These are phyloP conservation scores for Paraurostyla sp. DNA, from an alignment of 73 alveolate genomes.

Conservation along the genomic window DNA sequence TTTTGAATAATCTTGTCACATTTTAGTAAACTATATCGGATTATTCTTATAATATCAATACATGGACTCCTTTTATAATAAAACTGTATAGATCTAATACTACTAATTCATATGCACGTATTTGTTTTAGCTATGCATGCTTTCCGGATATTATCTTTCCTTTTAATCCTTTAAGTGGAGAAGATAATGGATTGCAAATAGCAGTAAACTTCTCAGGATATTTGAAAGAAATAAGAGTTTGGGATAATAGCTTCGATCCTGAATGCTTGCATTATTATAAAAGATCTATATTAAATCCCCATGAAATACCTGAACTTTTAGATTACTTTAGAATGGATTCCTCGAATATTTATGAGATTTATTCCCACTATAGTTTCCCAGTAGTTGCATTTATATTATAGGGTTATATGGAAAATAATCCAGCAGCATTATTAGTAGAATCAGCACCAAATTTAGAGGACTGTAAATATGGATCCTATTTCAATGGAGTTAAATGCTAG, in stretches of 20 bases:
- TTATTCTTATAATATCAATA: too few relatives aligned
- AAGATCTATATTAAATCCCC: not conserved
- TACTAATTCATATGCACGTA: too few relatives aligned
- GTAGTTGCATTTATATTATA: not conserved
- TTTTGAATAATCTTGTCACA: too few relatives aligned
- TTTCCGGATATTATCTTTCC: not conserved
- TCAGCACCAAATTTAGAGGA: not conserved
- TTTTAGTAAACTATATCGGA: too few relatives aligned
- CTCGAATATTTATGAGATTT: not conserved
- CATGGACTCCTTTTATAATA: too few relatives aligned
- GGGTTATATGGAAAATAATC: not conserved
- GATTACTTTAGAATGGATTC: constrained; percentile 5
- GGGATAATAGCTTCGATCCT: not conserved
- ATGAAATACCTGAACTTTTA: not conserved
- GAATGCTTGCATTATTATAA: not conserved
- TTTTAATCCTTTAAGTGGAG: not conserved
- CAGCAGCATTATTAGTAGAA: not conserved
- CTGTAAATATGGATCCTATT: constrained; percentile 2
- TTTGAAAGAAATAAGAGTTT: not conserved
- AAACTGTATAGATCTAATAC: too few relatives aligned
- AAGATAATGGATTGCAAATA: not conserved
- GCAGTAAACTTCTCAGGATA: not conserved
- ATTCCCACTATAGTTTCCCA: not conserved
- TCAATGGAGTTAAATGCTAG: not conserved
- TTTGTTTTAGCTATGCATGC: too few relatives aligned